Percentiles rank a stretch among this genome's conserved stretches.
Conservation (phyloP, 106 monocot species). For the Ottelia alismoides region DNA sequence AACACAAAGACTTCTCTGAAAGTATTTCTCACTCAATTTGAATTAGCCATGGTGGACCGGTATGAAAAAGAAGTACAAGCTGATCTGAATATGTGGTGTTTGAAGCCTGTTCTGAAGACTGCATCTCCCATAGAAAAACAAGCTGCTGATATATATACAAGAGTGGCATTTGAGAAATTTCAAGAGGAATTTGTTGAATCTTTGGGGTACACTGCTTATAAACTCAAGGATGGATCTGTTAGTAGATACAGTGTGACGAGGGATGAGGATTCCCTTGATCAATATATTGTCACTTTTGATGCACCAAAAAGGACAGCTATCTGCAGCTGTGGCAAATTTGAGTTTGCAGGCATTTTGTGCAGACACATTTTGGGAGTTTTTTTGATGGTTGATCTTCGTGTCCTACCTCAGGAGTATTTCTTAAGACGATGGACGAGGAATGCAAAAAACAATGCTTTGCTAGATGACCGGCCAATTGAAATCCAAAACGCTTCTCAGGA, state of each 20-base stretch:
- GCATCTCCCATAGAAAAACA: slow-evolving; percentile 95
- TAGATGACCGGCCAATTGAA: slow-evolving; percentile 19
- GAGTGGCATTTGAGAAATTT: slow-evolving; percentile 61
- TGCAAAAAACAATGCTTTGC: slow-evolving; percentile 37
- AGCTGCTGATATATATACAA: slow-evolving; percentile 64
- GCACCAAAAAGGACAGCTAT: slow-evolving; percentile 34
- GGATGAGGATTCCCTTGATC: slow-evolving; percentile 72
- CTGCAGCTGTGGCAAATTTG: slow-evolving; percentile 80
- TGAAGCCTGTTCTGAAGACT: slow-evolving; percentile 50
- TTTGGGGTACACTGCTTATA: slow-evolving; percentile 66
- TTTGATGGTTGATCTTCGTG: slow-evolving; percentile 61
- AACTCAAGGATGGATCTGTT: slow-evolving; percentile 49
- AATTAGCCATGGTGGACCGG: slow-evolving; percentile 54
- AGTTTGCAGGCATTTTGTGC: slow-evolving; percentile 87
- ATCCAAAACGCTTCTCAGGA: slow-evolving; percentile 21
- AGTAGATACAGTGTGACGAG: slow-evolving; percentile 58
- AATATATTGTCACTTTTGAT: slow-evolving; percentile 59
- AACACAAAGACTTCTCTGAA: slow-evolving; percentile 81
- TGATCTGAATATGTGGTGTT: slow-evolving; percentile 33
- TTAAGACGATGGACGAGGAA: slow-evolving; percentile 77
- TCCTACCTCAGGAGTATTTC: slow-evolving; percentile 67
- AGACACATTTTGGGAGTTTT: slow-evolving; percentile 78
- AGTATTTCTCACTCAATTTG: slow-evolving; percentile 87
- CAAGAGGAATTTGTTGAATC: slow-evolving; percentile 94
- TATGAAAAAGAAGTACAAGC: slow-evolving; percentile 66